Evolutionary conservation across 306 rosid genomes (phyloP).

Genomic region (Gleditsia sinensis): DNA sequence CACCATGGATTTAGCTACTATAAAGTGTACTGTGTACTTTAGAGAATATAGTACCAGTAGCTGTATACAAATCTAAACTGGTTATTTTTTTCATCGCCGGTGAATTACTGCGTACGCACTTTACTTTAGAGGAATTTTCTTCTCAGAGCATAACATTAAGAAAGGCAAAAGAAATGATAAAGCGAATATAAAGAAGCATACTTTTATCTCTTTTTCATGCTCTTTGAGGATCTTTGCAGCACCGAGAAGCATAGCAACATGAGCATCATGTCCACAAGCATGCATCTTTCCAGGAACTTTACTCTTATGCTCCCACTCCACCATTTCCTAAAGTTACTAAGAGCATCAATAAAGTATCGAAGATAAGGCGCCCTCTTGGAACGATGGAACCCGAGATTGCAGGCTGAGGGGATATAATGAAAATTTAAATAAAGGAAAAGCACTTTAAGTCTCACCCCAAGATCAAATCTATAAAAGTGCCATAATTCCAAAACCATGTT

Average conservation of each 20-base stretch:
- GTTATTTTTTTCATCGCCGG: neutral
- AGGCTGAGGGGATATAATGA: neutral
- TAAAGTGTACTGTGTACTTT: neutral
- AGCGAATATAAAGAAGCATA: conserved; percentile 23
- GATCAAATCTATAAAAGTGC: neutral
- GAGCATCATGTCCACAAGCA: conserved; percentile 95
- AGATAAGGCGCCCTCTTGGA: neutral
- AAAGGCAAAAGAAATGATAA: neutral
- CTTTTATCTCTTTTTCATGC: conserved; percentile 52
- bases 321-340: conserved; percentile 55
- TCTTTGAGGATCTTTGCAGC: conserved; percentile 79
- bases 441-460: neutral
- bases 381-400: conserved; percentile 13
- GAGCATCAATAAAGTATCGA: neutral
- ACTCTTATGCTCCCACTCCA: conserved; percentile 92
- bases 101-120: neutral
- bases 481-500: neutral
- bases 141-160: neutral
- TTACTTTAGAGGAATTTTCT: neutral
- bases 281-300: conserved; percentile 94
- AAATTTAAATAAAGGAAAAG: neutral
- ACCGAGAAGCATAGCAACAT: conserved; percentile 95
- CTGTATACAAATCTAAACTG: neutral
- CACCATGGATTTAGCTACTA: neutral
- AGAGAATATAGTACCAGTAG: neutral